These are phyloP conservation scores for Phytophthora sojae DNA, from an alignment of 352 stramenopile species.

Conservation along the genomic window DNA sequence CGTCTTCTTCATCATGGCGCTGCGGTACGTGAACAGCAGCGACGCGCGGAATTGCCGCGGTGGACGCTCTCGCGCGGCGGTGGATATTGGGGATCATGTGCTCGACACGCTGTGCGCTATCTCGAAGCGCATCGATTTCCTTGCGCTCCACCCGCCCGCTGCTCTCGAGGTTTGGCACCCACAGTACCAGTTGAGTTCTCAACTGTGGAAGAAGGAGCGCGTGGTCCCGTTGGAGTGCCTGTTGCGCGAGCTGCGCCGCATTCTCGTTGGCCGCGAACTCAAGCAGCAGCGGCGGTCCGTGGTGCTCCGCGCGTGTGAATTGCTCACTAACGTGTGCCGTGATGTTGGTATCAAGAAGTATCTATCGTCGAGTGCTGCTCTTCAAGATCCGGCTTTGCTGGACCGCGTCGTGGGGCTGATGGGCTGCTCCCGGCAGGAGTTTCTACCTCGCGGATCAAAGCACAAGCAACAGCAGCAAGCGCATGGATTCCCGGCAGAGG, in stretches of 20 bases:
- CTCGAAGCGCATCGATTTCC: slow-evolving; percentile 76
- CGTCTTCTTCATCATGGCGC: slow-evolving; percentile 66
- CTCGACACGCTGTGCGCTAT: slow-evolving; percentile 81
- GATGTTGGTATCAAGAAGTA: slow-evolving; percentile 56
- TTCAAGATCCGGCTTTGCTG: slow-evolving; percentile 57
- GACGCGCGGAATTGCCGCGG: slow-evolving; percentile 28
- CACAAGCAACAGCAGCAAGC: slow-evolving; percentile 27
- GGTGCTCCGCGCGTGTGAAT: slow-evolving; percentile 65
- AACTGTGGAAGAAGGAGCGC: slow-evolving; percentile 70
- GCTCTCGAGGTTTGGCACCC: slow-evolving; percentile 67
- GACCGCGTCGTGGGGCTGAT: slow-evolving; percentile 61
- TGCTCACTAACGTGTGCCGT: slow-evolving; percentile 67
- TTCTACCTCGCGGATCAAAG: slow-evolving; percentile 37
- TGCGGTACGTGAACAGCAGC: slow-evolving; percentile 52
- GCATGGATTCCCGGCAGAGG: slow-evolving; percentile 44
- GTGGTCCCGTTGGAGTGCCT: slow-evolving; percentile 71
- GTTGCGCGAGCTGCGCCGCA: slow-evolving; percentile 55
- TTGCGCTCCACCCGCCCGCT: slow-evolving; percentile 61
- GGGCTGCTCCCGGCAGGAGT: slow-evolving; percentile 62
- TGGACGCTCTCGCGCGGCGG: slow-evolving; percentile 32
- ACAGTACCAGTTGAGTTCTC: slow-evolving; percentile 62
- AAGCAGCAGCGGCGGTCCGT: slow-evolving; percentile 59
- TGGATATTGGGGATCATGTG: slow-evolving; percentile 74
- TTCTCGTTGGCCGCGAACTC: slow-evolving; percentile 46
- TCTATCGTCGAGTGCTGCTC: slow-evolving; percentile 51